Evolutionary conservation across 177 flowering plant species (phyloP), one percentile per base, ranked within the genome.

Genomic region (Vitis hybrid): DNA sequence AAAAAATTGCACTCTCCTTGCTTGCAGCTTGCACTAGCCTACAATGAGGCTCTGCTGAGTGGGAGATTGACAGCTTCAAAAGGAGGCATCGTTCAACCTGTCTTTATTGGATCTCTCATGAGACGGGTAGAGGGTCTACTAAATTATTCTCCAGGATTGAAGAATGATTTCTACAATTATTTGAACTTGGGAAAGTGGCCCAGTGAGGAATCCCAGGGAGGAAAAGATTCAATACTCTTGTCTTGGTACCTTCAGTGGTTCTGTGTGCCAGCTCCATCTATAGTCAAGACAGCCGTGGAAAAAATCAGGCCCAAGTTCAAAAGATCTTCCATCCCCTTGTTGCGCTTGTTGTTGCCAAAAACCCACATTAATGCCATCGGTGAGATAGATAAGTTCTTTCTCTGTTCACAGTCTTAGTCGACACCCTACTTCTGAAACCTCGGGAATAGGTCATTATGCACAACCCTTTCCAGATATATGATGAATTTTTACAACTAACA

Each of bases 161-260:
- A 66, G 60, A 70, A 71, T 45, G 77, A 85, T 75, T 70, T 93
- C 1, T 26, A 5, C 52, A 74, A 70, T 55, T 95, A 95, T 66
- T 66, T 90, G 70, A 82, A 13, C 3, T 77, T 72, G 1, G 91
- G 90, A 20, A 81, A 22, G 51, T 95, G 98, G 98, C 95, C 96
- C 18, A 48, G 60, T 10, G 74, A 75, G 48, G 75, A 73, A 60
- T 55, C 77, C 11, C 60, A 52, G 2, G 73, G 66, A 31, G 74
- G 64, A 45, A 79, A 60, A 58, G 51, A 60, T 19, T 68, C 85
- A 5, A 48, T 82, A 58, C 71, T 88, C 67, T 86, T 93, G 69
- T 84, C 97, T 1, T 90, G 93, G 94, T 85, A 88, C 72, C 86
- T 95, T 59, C 86, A 87, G 67, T 95, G 98, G 99, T 95, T 75